Evolutionary conservation across 208 protist species (phyloP).

Genomic region (Trypanosoma rangeli): DNA sequence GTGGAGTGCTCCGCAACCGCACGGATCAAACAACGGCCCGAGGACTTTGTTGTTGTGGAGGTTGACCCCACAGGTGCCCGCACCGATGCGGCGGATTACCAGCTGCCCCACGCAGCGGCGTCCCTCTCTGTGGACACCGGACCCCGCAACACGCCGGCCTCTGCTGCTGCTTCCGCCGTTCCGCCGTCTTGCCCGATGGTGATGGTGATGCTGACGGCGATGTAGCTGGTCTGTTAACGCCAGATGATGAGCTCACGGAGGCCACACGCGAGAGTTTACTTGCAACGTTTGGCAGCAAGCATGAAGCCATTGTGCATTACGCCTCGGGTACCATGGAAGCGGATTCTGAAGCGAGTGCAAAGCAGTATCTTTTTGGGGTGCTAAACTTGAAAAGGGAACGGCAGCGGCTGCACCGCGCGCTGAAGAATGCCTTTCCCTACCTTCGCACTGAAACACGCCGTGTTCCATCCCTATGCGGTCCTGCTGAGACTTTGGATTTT

Average conservation of each 20-base stretch:
- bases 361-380: constrained; percentile 13
- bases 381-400: constrained; percentile 25
- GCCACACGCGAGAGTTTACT: neutral
- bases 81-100: constrained; percentile 37
- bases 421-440: constrained; percentile 49
- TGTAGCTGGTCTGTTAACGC: neutral
- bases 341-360: constrained; percentile 5
- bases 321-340: neutral
- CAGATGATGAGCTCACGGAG: neutral
- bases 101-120: constrained; percentile 26
- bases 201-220: neutral
- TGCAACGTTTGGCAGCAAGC: constrained; percentile 16
- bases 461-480: neutral
- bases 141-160: neutral
- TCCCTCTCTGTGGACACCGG: neutral
- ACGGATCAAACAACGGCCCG: constrained; percentile 49
- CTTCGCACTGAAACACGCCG: constrained; percentile 35
- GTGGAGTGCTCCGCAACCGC: constrained; percentile 1
- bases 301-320: constrained; percentile 7
- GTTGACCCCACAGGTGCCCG: constrained; percentile 55
- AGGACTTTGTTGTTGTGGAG: constrained; percentile 83
- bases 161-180: neutral
- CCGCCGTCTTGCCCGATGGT: too few relatives aligned
- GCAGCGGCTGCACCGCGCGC: constrained; percentile 25
- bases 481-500: neutral